phyloP scores from a whole-genome alignment of 129 eudicot genomes.

The Heracleum sosnowskyi region DNA sequence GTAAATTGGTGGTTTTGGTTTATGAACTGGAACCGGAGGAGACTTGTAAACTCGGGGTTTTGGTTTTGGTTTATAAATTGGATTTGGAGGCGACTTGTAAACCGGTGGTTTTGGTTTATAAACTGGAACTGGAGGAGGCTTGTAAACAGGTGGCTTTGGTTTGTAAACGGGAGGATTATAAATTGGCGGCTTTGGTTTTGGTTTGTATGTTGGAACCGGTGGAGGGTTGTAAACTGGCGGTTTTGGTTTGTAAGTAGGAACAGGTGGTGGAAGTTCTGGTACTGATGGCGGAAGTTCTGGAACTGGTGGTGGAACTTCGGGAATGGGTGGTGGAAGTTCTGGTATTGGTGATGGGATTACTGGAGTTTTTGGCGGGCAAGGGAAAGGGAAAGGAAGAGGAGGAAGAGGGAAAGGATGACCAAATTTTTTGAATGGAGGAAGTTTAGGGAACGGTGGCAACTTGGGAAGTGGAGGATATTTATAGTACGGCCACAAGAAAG shows the following conservation, averaged over 20 bases:
- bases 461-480: constrained; percentile 57
- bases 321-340: constrained; percentile 17
- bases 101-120: constrained; percentile 3
- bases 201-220: constrained; percentile 1
- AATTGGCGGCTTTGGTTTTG: not conserved
- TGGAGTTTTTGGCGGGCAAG: constrained; percentile 1
- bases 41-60: constrained; percentile 4
- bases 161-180: not conserved
- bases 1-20: constrained; percentile 8
- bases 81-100: constrained; percentile 1
- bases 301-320: constrained; percentile 20
- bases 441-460: constrained; percentile 24
- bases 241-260: not conserved
- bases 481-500: constrained; percentile 57
- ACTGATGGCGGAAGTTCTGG: not conserved
- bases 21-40: constrained; percentile 15
- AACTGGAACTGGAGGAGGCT: not conserved
- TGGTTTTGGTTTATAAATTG: constrained; percentile 17
- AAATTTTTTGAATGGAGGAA: constrained; percentile 21
- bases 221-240: constrained; percentile 6
- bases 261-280: constrained; percentile 3
- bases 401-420: constrained; percentile 32
- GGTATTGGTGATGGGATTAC: not conserved
- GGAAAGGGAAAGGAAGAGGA: constrained; percentile 10
- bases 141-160: not conserved